Evolutionary conservation across 2,329 filamentous ascomycete species (phyloP).

Genomic region (Pseudocercospora musae): DNA sequence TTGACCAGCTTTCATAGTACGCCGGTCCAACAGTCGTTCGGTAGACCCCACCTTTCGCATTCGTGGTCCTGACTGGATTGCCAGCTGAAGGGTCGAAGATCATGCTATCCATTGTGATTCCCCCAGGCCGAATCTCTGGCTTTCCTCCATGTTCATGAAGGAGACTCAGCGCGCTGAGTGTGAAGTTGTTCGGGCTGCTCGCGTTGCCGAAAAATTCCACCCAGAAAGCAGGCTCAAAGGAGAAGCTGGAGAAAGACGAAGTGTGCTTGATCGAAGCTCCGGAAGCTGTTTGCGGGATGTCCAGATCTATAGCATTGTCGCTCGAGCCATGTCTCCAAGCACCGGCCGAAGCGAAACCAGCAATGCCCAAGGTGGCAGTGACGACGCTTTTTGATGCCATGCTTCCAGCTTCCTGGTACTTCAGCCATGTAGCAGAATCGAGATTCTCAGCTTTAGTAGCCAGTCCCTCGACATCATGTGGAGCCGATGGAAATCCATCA

Average conservation of each 20-base stretch:
- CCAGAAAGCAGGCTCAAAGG: slow-evolving; percentile 34
- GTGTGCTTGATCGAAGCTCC: slow-evolving; percentile 30
- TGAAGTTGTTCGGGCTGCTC: slow-evolving; percentile 26
- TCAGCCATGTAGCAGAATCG: neutral
- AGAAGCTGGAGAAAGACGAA: slow-evolving; percentile 29
- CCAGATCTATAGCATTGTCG: slow-evolving; percentile 9
- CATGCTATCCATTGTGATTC: slow-evolving; percentile 34
- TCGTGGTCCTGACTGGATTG: slow-evolving; percentile 27
- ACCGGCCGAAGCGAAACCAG: neutral
- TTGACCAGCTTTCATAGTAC: slow-evolving; percentile 33
- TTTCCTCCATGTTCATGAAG: slow-evolving; percentile 30
- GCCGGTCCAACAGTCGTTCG: slow-evolving; percentile 31
- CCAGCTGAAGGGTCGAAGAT: slow-evolving; percentile 28
- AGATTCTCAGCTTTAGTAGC: neutral
- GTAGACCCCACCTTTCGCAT: slow-evolving; percentile 28
- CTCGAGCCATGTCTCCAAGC: neutral
- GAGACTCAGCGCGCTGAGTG: slow-evolving; percentile 27
- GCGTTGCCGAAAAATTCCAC: slow-evolving; percentile 33
- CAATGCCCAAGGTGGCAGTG: neutral
- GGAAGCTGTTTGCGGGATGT: slow-evolving; percentile 13
- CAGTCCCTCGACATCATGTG: neutral
- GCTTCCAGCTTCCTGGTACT: neutral
- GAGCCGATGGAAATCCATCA: slow-evolving; percentile 3
- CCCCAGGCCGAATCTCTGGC: slow-evolving; percentile 30
- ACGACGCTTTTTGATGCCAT: neutral